phyloP scores from a whole-genome alignment of 176 grass and related monocot genomes.

The Cenchrus fungigraminus region DNA sequence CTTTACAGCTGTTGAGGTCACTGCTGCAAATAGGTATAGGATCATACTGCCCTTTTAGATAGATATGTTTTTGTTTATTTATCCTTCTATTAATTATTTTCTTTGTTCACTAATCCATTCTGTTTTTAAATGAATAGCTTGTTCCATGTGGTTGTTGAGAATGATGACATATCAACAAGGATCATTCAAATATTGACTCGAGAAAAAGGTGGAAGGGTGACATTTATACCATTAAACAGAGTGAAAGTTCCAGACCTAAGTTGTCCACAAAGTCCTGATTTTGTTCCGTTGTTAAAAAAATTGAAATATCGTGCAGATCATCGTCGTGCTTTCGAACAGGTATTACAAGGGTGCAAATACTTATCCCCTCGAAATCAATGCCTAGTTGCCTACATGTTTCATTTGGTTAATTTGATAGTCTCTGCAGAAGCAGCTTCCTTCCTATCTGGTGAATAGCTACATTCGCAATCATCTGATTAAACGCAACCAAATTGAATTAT shows the following conservation, averaged over 20 bases:
- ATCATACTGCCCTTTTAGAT: not conserved
- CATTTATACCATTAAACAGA: slow-evolving; percentile 97
- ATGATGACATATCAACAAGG: slow-evolving; percentile 88
- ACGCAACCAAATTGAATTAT: not conserved
- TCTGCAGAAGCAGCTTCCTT: slow-evolving; percentile 1
- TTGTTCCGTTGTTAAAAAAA: slow-evolving; percentile 93
- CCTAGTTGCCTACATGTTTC: slow-evolving; percentile 7
- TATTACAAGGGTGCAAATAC: slow-evolving; percentile 34
- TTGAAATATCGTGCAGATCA: slow-evolving; percentile 85
- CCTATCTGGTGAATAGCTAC: slow-evolving; percentile 26
- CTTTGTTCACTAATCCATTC: slow-evolving; percentile 24
- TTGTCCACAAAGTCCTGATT: slow-evolving; percentile 90
- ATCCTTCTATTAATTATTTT: slow-evolving; percentile 25
- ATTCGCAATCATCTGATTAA: slow-evolving; percentile 4
- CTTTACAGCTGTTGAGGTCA: slow-evolving; percentile 99
- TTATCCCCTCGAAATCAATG: not conserved
- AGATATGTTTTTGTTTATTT: slow-evolving; percentile 11
- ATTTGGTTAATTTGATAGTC: slow-evolving; percentile 8
- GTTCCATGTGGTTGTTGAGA: slow-evolving; percentile 97
- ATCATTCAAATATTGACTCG: slow-evolving; percentile 88
- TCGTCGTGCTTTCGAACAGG: slow-evolving; percentile 88
- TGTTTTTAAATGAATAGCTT: slow-evolving; percentile 60
- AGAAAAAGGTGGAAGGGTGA: slow-evolving; percentile 97
- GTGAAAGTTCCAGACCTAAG: slow-evolving; percentile 74
- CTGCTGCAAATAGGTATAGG: slow-evolving; percentile 86